These are phyloP conservation scores for Pleurotus sapidus DNA, from an alignment of 768 basidiomycete genomes.

Conservation along the genomic window DNA sequence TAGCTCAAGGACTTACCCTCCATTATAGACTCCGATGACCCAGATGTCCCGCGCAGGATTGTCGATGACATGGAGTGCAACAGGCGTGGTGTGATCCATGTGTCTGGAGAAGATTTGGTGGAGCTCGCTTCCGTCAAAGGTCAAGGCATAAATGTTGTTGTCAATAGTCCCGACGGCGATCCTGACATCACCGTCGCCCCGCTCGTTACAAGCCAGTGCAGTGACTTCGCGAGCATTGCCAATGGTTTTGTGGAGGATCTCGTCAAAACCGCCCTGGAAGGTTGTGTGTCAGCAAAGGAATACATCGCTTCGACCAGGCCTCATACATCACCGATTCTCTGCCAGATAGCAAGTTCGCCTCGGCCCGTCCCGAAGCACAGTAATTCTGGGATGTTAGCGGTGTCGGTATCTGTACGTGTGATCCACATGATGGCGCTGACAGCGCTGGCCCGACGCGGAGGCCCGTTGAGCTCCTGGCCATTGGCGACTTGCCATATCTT, in stretches of 20 bases:
- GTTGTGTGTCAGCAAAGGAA: neutral
- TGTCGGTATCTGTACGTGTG: constrained; percentile 1
- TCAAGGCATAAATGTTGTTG: neutral
- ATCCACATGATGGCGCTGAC: constrained; percentile 1
- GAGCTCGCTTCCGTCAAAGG: neutral
- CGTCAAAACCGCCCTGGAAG: neutral
- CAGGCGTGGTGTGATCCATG: neutral
- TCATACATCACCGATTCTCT: neutral
- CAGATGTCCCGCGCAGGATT: neutral
- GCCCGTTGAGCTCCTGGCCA: too few species aligned
- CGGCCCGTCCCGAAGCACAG: too few species aligned
- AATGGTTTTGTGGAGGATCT: neutral
- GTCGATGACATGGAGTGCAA: neutral
- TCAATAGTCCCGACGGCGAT: neutral
- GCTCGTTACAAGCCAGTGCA: neutral
- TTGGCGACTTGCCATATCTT: too few species aligned
- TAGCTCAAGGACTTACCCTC: constrained; percentile 2
- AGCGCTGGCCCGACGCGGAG: neutral
- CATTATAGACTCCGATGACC: neutral
- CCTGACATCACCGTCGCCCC: neutral
- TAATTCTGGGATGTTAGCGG: neutral
- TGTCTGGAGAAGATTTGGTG: neutral
- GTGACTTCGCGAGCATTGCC: constrained; percentile 1
- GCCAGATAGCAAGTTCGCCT: neutral
- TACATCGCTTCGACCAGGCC: neutral